These are phyloP conservation scores for Nitzschia putrida DNA, from an alignment of 108 stramenopile species.

Conservation along the genomic window DNA sequence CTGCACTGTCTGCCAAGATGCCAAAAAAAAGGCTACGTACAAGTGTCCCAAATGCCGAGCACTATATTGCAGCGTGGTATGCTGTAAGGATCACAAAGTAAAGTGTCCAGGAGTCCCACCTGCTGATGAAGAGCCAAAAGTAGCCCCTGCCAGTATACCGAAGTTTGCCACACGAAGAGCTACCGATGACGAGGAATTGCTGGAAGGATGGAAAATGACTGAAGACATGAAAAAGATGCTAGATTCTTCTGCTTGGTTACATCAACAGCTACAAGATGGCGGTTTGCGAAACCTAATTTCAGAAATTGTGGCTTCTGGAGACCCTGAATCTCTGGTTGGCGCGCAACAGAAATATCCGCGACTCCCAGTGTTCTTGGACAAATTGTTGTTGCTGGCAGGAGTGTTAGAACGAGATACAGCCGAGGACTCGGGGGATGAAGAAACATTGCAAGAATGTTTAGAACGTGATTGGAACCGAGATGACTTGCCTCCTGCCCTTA, in stretches of 20 bases:
- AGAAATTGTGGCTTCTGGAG: slow-evolving; percentile 30
- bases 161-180: not conserved
- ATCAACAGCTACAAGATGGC: slow-evolving; percentile 65
- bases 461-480: slow-evolving; percentile 15
- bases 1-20: slow-evolving; percentile 25
- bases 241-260: slow-evolving; percentile 62
- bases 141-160: too few relatives aligned
- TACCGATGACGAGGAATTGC: slow-evolving; percentile 46
- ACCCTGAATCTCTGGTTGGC: not conserved
- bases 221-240: slow-evolving; percentile 67
- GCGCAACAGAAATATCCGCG: slow-evolving; percentile 45
- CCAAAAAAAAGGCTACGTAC: slow-evolving; percentile 56
- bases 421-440: not conserved
- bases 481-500: slow-evolving; percentile 11
- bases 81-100: slow-evolving; percentile 73
- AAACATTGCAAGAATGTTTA: slow-evolving; percentile 31
- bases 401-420: slow-evolving; percentile 51
- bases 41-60: slow-evolving; percentile 84
- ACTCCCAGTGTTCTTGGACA: slow-evolving; percentile 68
- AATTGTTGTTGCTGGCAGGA: slow-evolving; percentile 60
- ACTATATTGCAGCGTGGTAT: slow-evolving; percentile 74
- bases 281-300: slow-evolving; percentile 64
- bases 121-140: not conserved
- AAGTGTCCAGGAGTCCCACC: slow-evolving; percentile 35
- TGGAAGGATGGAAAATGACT: slow-evolving; percentile 77